Base-by-base conservation (phyloP, 768 basidiomycete species). In the Strobilomyces confusus region DNA sequence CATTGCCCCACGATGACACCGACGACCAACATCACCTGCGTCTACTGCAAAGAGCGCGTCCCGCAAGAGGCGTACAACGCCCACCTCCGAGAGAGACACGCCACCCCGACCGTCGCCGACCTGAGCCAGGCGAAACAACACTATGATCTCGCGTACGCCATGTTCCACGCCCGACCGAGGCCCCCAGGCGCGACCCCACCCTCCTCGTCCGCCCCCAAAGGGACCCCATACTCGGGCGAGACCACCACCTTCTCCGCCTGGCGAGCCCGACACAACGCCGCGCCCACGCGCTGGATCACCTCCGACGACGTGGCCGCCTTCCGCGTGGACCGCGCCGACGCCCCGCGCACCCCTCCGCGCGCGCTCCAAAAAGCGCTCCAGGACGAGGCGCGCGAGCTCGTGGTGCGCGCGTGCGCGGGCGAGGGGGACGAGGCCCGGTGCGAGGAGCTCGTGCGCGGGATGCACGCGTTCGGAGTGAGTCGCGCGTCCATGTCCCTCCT, bases 391-490 rank as follows among this genome's bases (percentile, higher is more conserved):
- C 58, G 42, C 29, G 61, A 57, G 30, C 54, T 68, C 36, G 58
- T 67, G 37, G 22, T n/a, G 26, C 26, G 48, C 43, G 48, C 33
- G 23, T 61, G 61, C 14, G 46, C 46, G 47, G 55, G 46, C 9
- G 23, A 65, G 45, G 26, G 42, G 12, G 43, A 7, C 19, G 54
- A 51, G 19, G 58, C 57, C 25, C 58, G 13, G 52, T 63, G 67
- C 14, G 25, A 48, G 37, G 59, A 57, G 1, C 59, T 65, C 25
- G 43, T 61, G 17, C 51, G 57, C 7, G 51, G 44, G 17, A 7
- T 61, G 51, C 63, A 57, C 13, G 63, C 60, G 32, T 68, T 66
- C 47, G 51, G 59, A 13, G 66, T 66, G 34, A 34, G 62, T 15
- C 47, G 26, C 26, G 26, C 26, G 26, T 26, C 26, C 5, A 4